Percentiles rank a stretch among this genome's conserved stretches.
Evolutionary conservation across 2,329 filamentous ascomycete species (phyloP).

Genomic region (Colletotrichum incanum): DNA sequence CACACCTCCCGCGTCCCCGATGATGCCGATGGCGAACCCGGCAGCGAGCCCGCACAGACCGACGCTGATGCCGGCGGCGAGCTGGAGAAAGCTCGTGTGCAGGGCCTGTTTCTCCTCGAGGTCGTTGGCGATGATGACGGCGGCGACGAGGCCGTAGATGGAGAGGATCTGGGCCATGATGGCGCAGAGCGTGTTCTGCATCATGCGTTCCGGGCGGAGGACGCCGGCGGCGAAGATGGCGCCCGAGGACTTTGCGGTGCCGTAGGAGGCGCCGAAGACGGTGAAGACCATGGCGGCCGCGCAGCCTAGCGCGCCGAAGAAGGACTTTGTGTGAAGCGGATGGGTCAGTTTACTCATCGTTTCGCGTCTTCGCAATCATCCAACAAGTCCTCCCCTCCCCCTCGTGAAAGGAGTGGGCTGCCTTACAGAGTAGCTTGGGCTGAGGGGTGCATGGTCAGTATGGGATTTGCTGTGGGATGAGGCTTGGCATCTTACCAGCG

Average conservation of each 20-base stretch:
- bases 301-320: constrained; percentile 61
- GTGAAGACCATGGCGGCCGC: constrained; percentile 66
- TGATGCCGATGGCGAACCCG: constrained; percentile 63
- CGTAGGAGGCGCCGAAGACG: constrained; percentile 64
- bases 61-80: constrained; percentile 61
- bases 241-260: constrained; percentile 59
- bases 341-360: not conserved
- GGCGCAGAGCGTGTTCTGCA: constrained; percentile 62
- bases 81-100: constrained; percentile 60
- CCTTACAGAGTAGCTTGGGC: constrained; percentile 62
- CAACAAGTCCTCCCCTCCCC: not conserved
- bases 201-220: constrained; percentile 61
- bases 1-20: constrained; percentile 61
- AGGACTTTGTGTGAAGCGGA: constrained; percentile 51
- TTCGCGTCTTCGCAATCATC: not conserved
- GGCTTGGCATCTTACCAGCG: constrained; percentile 52
- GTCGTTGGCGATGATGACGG: constrained; percentile 60
- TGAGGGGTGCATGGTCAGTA: constrained; percentile 42
- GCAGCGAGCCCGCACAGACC: constrained; percentile 63
- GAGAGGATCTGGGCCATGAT: constrained; percentile 66
- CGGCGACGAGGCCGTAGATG: constrained; percentile 63
- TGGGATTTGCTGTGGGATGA: not conserved
- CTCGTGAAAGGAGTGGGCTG: not conserved
- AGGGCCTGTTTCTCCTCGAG: constrained; percentile 59
- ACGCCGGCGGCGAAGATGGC: constrained; percentile 62